phyloP scores from a whole-genome alignment of 257 asterid species.

The Solanum megistacrolobum region DNA sequence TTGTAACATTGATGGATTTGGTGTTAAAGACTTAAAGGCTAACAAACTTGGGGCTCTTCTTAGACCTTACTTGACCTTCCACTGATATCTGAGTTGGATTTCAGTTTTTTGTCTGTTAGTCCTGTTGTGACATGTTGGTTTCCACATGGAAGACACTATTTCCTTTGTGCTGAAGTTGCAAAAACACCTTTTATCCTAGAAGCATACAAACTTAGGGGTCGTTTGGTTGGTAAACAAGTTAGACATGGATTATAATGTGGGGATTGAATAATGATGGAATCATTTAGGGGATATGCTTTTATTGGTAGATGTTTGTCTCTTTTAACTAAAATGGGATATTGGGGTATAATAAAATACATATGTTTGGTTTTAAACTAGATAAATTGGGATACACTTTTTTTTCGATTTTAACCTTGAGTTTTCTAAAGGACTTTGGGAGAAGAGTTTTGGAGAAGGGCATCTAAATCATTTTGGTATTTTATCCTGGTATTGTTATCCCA shows the following conservation, averaged over 20 bases:
- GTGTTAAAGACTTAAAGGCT: neutral
- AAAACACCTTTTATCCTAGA: neutral
- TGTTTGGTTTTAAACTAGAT: neutral
- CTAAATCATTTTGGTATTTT: neutral
- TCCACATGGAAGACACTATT: neutral
- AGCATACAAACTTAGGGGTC: neutral
- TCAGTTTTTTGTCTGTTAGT: neutral
- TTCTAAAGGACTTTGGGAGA: neutral
- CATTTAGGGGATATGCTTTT: neutral
- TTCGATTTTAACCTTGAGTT: neutral
- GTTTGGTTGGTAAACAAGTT: neutral
- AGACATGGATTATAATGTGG: neutral
- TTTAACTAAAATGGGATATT: neutral
- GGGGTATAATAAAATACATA: neutral
- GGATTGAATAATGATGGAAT: neutral
- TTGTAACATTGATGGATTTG: neutral
- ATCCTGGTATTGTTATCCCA: neutral
- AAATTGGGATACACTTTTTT: neutral
- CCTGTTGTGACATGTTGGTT: neutral
- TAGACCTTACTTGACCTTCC: neutral
- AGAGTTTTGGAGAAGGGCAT: neutral
- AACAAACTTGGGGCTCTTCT: neutral
- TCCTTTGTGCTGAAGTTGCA: neutral
- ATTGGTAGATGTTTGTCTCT: neutral
- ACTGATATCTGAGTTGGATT: neutral